Conservation (phyloP, 2,329 filamentous ascomycete species). For the Nemania sp. region DNA sequence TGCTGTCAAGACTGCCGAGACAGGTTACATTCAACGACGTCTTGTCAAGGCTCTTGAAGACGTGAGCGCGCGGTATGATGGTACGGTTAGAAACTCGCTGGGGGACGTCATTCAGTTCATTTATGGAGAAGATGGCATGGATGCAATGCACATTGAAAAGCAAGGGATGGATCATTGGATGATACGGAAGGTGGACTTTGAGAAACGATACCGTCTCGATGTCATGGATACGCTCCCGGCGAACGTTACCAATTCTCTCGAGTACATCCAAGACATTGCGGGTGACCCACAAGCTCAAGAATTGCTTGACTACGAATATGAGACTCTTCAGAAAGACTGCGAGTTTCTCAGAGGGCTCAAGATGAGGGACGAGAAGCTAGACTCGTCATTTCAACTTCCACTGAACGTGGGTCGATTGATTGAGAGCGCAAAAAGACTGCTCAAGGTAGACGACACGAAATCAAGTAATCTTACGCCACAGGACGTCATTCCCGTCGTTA, state of each 20-base stretch:
- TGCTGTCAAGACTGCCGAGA: slow-evolving; percentile 98
- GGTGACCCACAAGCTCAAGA: slow-evolving; percentile 88
- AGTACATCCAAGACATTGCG: slow-evolving; percentile 83
- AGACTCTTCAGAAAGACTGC: slow-evolving; percentile 75
- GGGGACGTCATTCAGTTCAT: slow-evolving; percentile 97
- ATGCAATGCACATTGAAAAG: slow-evolving; percentile 91
- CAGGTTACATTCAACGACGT: slow-evolving; percentile 97
- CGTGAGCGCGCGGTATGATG: slow-evolving; percentile 96
- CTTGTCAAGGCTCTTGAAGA: slow-evolving; percentile 98
- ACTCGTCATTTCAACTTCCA: slow-evolving; percentile 87
- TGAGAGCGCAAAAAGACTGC: slow-evolving; percentile 85
- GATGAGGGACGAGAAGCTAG: slow-evolving; percentile 66
- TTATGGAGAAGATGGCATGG: slow-evolving; percentile 95
- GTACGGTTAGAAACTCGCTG: slow-evolving; percentile 93
- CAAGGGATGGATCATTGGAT: slow-evolving; percentile 87
- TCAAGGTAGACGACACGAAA: slow-evolving; percentile 83
- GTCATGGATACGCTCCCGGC: slow-evolving; percentile 70
- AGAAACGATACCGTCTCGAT: slow-evolving; percentile 82
- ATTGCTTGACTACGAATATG: slow-evolving; percentile 86
- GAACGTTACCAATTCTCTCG: slow-evolving; percentile 72
- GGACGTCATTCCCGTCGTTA: slow-evolving; percentile 82
- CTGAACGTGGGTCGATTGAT: slow-evolving; percentile 92
- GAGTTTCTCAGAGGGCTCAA: slow-evolving; percentile 73
- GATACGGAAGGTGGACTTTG: slow-evolving; percentile 77
- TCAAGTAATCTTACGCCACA: slow-evolving; percentile 88